These are phyloP conservation scores for Leishmania arabica DNA, from an alignment of 208 protist genomes.

Conservation along the genomic window DNA sequence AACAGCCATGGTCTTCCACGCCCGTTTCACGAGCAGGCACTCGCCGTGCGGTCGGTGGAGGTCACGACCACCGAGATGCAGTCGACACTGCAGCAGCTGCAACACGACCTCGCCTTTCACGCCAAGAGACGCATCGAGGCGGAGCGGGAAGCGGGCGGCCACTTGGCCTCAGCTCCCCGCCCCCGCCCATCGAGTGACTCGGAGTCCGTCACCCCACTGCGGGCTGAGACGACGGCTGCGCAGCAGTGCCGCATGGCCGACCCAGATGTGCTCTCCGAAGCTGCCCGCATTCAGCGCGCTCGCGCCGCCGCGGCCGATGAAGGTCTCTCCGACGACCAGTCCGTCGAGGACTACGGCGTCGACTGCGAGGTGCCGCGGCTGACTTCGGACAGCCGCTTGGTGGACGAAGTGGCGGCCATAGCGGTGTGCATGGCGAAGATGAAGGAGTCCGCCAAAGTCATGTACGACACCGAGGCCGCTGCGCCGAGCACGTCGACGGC, in stretches of 20 bases:
- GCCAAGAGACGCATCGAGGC: slow-evolving; percentile 6
- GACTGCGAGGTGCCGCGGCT: slow-evolving; percentile 26
- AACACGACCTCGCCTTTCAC: slow-evolving; percentile 1
- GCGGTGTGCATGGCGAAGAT: slow-evolving; percentile 31
- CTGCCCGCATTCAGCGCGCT: slow-evolving; percentile 41
- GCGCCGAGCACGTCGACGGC: slow-evolving; percentile 29
- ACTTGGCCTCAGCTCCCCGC: background rate
- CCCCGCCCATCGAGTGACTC: background rate
- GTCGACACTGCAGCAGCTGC: background rate
- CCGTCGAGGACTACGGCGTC: slow-evolving; percentile 66
- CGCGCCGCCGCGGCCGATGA: slow-evolving; percentile 76
- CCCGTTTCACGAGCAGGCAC: slow-evolving; percentile 55
- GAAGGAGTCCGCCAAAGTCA: slow-evolving; percentile 13
- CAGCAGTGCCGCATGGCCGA: slow-evolving; percentile 17
- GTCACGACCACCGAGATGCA: slow-evolving; percentile 24
- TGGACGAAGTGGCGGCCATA: slow-evolving; percentile 40
- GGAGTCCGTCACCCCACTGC: background rate
- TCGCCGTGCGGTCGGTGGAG: slow-evolving; percentile 32
- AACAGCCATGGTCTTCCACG: slow-evolving; percentile 45
- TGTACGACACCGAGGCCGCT: slow-evolving; percentile 25
- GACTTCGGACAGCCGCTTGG: slow-evolving; percentile 21
- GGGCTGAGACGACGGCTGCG: background rate
- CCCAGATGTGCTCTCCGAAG: slow-evolving; percentile 31
- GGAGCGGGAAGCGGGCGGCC: background rate
- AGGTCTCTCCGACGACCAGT: slow-evolving; percentile 56